Evolutionary conservation across 2,329 filamentous ascomycete species (phyloP), one percentile per base, ranked within the genome.

Genomic region (Chrysoporthe deuterocubensis): DNA sequence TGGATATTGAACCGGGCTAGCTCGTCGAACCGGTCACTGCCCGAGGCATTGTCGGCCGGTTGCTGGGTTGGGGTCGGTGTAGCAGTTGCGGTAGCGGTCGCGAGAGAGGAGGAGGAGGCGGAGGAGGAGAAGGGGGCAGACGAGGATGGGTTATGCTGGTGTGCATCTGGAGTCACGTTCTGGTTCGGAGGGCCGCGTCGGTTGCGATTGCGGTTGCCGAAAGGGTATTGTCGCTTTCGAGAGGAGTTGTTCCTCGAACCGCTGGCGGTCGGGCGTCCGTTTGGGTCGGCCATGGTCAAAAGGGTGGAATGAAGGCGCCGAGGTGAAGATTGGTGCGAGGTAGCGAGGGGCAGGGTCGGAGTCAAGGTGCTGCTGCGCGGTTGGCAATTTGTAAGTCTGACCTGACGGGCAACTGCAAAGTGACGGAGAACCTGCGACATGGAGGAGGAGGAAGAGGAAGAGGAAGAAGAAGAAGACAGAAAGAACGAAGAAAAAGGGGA

Each of bases 1-100:
- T 86, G 76, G 48, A 86, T 79, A 32, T 82, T 74, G 68, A 78
- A 75, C 50, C 75, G 74, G 9, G 75, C 75, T 8, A 86, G 77
- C 42, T 84, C 82, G 63, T 78, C 77, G 72, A 86, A 86, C 54
- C 80, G 76, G 21, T 52, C 18, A 4, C n/a, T 40, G 14, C n/a
- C 54, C 7, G 34, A 44, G 81, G 81, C 4, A 81, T 82, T 13
- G 59, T 34, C 26, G 26, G 26, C 26, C 2, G 26, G 26, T 18
- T 8, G 62, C 4, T 40, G 18, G n/a, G 40, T n/a, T 21, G 32
- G 50, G 7, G 43, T 11, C 26, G 59, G 59, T 4, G 43, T 18
- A 32, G 44, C 18, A 18, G 60, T 2, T 8, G 44, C 14, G 42
- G 2, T n/a, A 42, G 26, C 9, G 13, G 46, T 37, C 13, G 61